Conservation (phyloP, 148 eudicot species). For the Tetragonia tetragonoides region DNA sequence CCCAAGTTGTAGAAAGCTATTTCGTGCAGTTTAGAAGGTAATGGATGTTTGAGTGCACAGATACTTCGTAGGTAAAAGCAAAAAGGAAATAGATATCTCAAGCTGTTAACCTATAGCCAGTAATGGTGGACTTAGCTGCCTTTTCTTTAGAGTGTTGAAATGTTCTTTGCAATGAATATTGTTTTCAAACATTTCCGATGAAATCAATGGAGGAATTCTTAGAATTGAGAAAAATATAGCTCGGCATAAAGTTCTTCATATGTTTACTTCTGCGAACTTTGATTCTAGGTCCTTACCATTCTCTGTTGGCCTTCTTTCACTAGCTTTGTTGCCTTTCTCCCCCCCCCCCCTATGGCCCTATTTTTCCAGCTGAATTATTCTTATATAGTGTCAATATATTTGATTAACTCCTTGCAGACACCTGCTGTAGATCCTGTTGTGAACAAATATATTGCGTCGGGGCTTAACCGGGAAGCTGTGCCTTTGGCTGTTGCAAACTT, state of each 20-base stretch:
- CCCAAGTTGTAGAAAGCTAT: too few relatives aligned
- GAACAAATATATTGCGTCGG: constrained; percentile 75
- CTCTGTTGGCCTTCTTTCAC: not conserved
- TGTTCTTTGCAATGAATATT: not conserved
- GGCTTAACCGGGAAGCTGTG: constrained; percentile 88
- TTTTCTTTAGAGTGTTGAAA: too few relatives aligned
- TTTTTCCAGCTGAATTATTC: not conserved
- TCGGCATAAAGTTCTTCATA: not conserved
- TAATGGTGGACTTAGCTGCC: too few relatives aligned
- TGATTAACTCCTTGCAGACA: constrained; percentile 44
- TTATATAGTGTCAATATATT: not conserved
- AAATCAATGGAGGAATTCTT: too few relatives aligned
- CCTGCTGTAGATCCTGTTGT: constrained; percentile 69
- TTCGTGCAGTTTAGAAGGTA: too few relatives aligned
- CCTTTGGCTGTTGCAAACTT: constrained; percentile 77
- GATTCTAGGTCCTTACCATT: not conserved
- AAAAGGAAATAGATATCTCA: too few relatives aligned
- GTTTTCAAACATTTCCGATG: not conserved
- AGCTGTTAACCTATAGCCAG: too few relatives aligned
- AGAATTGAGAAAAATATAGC: not conserved
- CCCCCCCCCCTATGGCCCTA: too few relatives aligned
- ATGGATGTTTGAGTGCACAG: too few relatives aligned
- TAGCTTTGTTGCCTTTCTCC: not conserved
- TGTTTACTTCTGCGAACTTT: not conserved
- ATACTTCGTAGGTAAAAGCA: too few relatives aligned